Base-by-base conservation (phyloP, 2,329 filamentous ascomycete genomes). In the Apiospora arundinis region DNA sequence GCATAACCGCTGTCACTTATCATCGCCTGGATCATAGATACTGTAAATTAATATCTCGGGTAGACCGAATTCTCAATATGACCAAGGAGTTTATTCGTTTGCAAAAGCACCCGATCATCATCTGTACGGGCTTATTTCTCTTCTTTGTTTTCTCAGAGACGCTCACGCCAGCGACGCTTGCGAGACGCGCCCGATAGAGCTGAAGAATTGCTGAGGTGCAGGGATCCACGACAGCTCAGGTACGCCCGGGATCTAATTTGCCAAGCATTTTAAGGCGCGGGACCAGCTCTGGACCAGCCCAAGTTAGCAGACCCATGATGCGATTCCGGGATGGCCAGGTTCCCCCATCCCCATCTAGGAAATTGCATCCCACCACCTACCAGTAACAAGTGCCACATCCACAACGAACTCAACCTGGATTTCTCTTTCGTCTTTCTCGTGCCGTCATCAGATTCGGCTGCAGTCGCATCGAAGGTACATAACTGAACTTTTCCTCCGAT, bases 181-280 rank as follows among this genome's bases (percentile, higher is more conserved):
- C 56, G 18, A 63, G 56, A 37, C 21, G 56, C 12, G 42, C 42
- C 42, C 42, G 42, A 45, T 45, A 45, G 42, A 45, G 42, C 42
- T 45, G 42, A 44, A 9, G 37, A 5, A 40, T 40, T 9, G n/a
- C 37, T 40, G 52, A 37, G 56, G 16, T 12, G 32, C 32, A 63
- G 56, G 56, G 56, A 23, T 63, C 56, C 32, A 63, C 32, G 4
- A n/a, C 14, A 63, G 56, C 21, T 63, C 56, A 63, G 56, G 32
- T 63, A 63, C 56, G 18, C n/a, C 21, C 56, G 56, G 56, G 21
- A 63, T 63, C n/a, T 12, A 63, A 40, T 63, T 23, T 63, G 56
- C 56, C 56, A 63, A 40, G 56, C 56, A 18, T 63, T 63, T 63
- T 63, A 63, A 63, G 56, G 56, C 56, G 56, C 56, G 56, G 56